Evolutionary conservation across 2,329 filamentous ascomycete species (phyloP), one percentile per base, ranked within the genome.

Genomic region (Aspergillus ochraceoroseus): DNA sequence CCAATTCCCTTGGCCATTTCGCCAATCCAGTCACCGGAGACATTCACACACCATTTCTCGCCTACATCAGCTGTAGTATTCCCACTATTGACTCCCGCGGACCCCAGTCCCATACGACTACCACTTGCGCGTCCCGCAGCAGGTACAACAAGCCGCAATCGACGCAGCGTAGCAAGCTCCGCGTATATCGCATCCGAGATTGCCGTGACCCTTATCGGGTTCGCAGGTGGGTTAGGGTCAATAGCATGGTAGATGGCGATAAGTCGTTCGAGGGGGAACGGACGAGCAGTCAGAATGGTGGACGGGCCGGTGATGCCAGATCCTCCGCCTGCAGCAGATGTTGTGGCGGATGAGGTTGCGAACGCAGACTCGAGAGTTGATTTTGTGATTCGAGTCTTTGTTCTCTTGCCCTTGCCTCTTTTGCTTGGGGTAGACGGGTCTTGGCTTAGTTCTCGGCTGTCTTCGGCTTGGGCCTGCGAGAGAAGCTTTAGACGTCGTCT

Each of bases 31-130:
- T 70, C 67, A 4, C 66, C 66, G 14, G 63, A 66, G 5, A 72
- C 65, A 56, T 71, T 70, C 9, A 71, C 64, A 41, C 63, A 65
- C 70, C 70, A 73, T 38, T 70, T 72, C 46, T 69, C 70, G 4
- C 62, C 64, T 3, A 58, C 62, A 47, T 67, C 66, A 12, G 63
- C 59, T 15, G 56, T 61, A 3, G 60, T 65, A 39, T 60, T 63
- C 7, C 58, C 62, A 35, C 54, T 61, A 12, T 55, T 52, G 18
- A 56, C 53, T n/a, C 55, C 59, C 4, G 52, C 47, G 7, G 48
- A 47, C 7, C 51, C 53, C 12, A 34, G 35, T n/a, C 42, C 53
- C 47, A 48, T 46, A 26, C 55, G 56, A 35, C 57, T 51, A 6
- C 56, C 57, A 34, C 50, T 61, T 18, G 61, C 56, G 17, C 52